These are phyloP conservation scores for Saururus chinensis DNA, from an alignment of 164 flowering plant species.

Conservation along the genomic window DNA sequence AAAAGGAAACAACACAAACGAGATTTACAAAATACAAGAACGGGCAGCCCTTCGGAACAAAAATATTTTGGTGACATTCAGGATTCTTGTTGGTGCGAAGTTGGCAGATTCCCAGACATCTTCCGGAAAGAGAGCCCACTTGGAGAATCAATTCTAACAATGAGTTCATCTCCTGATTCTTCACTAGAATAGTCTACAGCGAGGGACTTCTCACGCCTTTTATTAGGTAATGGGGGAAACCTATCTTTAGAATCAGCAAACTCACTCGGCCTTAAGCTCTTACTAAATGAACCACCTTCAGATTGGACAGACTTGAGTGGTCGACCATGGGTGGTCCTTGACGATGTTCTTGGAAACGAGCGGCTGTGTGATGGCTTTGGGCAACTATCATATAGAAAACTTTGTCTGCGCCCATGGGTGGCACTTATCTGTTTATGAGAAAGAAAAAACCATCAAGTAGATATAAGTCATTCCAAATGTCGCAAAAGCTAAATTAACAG, in stretches of 20 bases:
- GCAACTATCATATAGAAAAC: slow-evolving; percentile 21
- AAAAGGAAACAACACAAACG: too few relatives aligned
- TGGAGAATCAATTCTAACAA: slow-evolving; percentile 78
- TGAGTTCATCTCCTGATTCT: slow-evolving; percentile 61
- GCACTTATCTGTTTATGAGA: slow-evolving; percentile 14
- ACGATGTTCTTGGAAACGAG: slow-evolving; percentile 44
- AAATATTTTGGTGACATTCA: background rate
- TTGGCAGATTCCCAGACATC: slow-evolving; percentile 13
- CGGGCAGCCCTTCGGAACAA: background rate
- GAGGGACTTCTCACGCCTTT: slow-evolving; percentile 9
- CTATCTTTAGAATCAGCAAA: slow-evolving; percentile 2
- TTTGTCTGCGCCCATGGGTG: slow-evolving; percentile 15
- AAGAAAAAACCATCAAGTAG: background rate
- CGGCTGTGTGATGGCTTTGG: slow-evolving; percentile 29
- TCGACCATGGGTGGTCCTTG: slow-evolving; percentile 9
- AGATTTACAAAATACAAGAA: background rate
- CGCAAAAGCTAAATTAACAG: background rate
- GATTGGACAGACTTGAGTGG: slow-evolving; percentile 48
- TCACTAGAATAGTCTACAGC: slow-evolving; percentile 44
- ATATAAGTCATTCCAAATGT: background rate
- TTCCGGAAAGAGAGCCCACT: slow-evolving; percentile 59
- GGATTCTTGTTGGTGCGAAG: background rate
- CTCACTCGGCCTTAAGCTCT: slow-evolving; percentile 17
- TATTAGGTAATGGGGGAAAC: slow-evolving; percentile 6
- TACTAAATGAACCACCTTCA: slow-evolving; percentile 21